Conservation (phyloP, 495 filamentous ascomycete genomes). For the Annulohypoxylon moriforme region DNA sequence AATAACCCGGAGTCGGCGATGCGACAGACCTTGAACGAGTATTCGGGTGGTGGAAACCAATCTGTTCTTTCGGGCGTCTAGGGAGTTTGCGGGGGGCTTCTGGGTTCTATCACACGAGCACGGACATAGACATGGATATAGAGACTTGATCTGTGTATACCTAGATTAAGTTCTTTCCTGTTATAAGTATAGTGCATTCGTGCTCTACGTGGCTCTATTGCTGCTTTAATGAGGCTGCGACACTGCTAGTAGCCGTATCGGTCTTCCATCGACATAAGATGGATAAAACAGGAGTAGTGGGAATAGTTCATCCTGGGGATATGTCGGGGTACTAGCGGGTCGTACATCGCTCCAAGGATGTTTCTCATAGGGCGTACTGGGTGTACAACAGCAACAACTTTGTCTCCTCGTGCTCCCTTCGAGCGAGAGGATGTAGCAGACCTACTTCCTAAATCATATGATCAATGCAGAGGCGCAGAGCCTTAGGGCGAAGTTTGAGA, state of each 20-base stretch:
- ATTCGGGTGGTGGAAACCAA: conserved; percentile 8
- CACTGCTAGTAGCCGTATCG: conserved; percentile 1
- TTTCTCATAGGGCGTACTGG: conserved; percentile 14
- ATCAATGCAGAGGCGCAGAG: conserved; percentile 9
- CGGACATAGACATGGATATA: too few species aligned
- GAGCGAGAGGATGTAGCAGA: conserved; percentile 3
- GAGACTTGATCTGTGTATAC: neutral
- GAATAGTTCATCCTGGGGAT: neutral
- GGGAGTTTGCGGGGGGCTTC: neutral
- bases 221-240: conserved; percentile 12
- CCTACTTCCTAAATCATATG: conserved; percentile 29
- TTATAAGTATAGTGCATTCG: neutral
- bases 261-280: neutral
- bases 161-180: conserved; percentile 6
- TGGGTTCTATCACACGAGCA: conserved; percentile 9
- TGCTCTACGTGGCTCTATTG: neutral
- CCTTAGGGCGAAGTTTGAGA: neutral
- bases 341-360: neutral
- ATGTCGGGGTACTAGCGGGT: conserved; percentile 2
- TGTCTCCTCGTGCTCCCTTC: neutral
- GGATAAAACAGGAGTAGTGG: neutral
- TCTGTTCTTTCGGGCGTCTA: neutral
- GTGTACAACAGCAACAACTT: neutral
- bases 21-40: conserved; percentile 48
- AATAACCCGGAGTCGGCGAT: conserved; percentile 45